These are phyloP conservation scores for Nitzschia sp. DNA, from an alignment of 108 stramenopile genomes.

Conservation along the genomic window DNA sequence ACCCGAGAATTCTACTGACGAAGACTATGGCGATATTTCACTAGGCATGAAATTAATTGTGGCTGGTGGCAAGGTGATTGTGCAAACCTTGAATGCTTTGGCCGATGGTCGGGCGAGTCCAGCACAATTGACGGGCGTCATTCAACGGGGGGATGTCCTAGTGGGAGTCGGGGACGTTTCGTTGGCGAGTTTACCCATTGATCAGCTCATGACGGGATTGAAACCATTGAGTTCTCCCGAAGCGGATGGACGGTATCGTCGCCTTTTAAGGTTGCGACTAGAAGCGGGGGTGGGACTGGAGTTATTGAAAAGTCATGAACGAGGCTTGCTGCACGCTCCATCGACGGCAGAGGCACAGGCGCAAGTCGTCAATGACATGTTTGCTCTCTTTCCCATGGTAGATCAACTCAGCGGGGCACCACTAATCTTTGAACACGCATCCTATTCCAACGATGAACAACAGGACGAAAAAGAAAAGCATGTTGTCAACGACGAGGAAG, in stretches of 20 bases:
- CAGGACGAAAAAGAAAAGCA: slow-evolving; percentile 2
- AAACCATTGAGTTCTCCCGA: slow-evolving; percentile 73
- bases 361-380: slow-evolving; percentile 42
- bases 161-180: slow-evolving; percentile 67
- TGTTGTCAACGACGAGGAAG: background rate
- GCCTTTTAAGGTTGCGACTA: slow-evolving; percentile 62
- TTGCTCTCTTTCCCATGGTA: slow-evolving; percentile 73
- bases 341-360: background rate
- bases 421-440: slow-evolving; percentile 23
- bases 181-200: slow-evolving; percentile 63
- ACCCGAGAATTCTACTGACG: background rate
- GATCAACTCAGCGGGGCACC: slow-evolving; percentile 82
- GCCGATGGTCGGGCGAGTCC: slow-evolving; percentile 80
- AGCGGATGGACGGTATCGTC: slow-evolving; percentile 47
- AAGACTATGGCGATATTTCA: slow-evolving; percentile 71
- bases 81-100: slow-evolving; percentile 68
- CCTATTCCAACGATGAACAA: slow-evolving; percentile 7
- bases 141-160: slow-evolving; percentile 78
- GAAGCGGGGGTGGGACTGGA: slow-evolving; percentile 59
- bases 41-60: slow-evolving; percentile 81
- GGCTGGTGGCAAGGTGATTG: slow-evolving; percentile 80
- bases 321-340: slow-evolving; percentile 14
- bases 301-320: slow-evolving; percentile 54
- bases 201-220: slow-evolving; percentile 63
- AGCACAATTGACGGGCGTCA: slow-evolving; percentile 70